phyloP scores from a whole-genome alignment of 2,329 filamentous ascomycete species.

The Hypoxylon sp. region DNA sequence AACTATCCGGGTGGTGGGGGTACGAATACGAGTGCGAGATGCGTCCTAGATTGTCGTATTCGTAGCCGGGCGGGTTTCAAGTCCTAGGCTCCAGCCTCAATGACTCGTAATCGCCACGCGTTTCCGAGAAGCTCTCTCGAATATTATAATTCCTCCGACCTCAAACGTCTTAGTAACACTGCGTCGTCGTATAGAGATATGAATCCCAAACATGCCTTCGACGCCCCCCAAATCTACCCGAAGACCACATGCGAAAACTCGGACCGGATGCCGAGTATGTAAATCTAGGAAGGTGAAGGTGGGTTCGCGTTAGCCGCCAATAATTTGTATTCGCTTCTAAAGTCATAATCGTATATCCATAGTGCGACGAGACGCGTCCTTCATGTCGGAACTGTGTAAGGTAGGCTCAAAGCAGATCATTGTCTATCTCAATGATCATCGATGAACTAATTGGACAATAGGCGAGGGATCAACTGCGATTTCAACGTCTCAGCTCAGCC shows the following conservation, averaged over 20 bases:
- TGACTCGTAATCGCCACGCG: slow-evolving; percentile 37
- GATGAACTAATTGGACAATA: slow-evolving; percentile 24
- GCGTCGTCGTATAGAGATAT: slow-evolving; percentile 11
- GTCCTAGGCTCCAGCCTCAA: not conserved
- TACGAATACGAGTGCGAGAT: slow-evolving; percentile 37
- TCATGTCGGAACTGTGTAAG: slow-evolving; percentile 50
- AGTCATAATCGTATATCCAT: slow-evolving; percentile 12
- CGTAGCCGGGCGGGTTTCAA: slow-evolving; percentile 18
- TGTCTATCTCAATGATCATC: not conserved
- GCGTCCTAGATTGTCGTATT: slow-evolving; percentile 23
- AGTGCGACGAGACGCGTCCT: slow-evolving; percentile 50
- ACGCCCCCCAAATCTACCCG: slow-evolving; percentile 43
- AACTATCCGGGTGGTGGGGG: not conserved
- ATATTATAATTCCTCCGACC: slow-evolving; percentile 22
- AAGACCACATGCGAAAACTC: slow-evolving; percentile 49
- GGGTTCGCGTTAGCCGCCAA: slow-evolving; percentile 24
- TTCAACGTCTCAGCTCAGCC: slow-evolving; percentile 36
- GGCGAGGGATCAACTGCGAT: slow-evolving; percentile 47
- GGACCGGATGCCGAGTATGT: slow-evolving; percentile 49
- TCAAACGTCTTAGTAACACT: slow-evolving; percentile 7
- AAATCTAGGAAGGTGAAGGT: slow-evolving; percentile 50
- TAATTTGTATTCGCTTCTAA: slow-evolving; percentile 1
- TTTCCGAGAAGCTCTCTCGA: slow-evolving; percentile 28
- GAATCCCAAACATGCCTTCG: slow-evolving; percentile 36
- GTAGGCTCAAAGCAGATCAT: slow-evolving; percentile 30